Conservation (phyloP, 306 rosid genomes). For the Senna tora region DNA sequence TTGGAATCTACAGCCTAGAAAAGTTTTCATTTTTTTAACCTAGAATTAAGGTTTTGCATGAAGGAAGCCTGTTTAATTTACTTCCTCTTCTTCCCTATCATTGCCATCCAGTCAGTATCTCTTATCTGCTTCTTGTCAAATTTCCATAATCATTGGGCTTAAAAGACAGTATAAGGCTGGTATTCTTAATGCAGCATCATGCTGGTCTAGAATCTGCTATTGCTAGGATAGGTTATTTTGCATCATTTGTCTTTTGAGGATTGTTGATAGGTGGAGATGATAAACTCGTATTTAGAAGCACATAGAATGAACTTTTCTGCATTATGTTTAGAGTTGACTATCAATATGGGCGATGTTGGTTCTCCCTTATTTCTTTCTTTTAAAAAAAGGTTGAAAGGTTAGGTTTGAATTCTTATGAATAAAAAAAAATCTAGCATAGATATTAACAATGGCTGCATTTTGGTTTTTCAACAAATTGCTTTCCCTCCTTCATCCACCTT, state of each 20-base stretch:
- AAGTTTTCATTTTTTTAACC: conserved; percentile 3
- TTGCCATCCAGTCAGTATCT: background rate
- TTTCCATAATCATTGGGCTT: conserved; percentile 37
- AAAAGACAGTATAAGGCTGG: conserved; percentile 38
- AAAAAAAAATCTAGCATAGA: background rate
- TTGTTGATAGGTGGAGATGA: conserved; percentile 15
- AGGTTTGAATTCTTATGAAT: background rate
- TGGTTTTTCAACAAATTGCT: background rate
- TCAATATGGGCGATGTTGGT: background rate
- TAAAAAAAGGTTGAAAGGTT: background rate
- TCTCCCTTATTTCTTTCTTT: background rate
- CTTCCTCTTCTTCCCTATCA: background rate
- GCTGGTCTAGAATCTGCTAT: conserved; percentile 13
- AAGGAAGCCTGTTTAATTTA: conserved; percentile 11
- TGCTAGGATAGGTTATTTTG: conserved; percentile 17
- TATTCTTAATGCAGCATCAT: conserved; percentile 14
- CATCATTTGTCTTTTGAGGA: conserved; percentile 16
- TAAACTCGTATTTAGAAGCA: background rate
- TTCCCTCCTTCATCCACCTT: background rate
- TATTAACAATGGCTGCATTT: background rate
- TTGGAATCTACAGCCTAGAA: conserved; percentile 35
- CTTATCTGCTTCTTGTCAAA: background rate
- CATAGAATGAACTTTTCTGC: conserved; percentile 2
- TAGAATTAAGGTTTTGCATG: conserved; percentile 12
- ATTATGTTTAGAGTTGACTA: background rate